phyloP scores from a whole-genome alignment of 139 green algal genomes.

The Closterium sp. region DNA sequence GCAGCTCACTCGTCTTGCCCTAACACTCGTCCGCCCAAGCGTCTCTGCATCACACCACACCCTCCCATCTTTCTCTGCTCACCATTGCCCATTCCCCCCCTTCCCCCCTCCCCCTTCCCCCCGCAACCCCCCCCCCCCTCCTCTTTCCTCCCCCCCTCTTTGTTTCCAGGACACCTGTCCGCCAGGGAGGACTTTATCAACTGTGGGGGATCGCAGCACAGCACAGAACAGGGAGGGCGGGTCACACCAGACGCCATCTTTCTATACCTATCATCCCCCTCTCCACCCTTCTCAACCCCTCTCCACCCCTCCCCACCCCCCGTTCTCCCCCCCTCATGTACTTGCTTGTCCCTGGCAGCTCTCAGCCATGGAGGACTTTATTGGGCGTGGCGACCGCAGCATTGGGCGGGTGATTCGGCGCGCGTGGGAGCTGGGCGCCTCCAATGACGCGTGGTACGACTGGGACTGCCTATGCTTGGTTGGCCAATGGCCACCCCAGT shows the following conservation, averaged over 20 bases:
- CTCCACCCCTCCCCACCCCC: not conserved
- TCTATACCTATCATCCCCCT: not conserved
- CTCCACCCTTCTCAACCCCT: too few species aligned
- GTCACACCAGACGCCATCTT: too few species aligned
- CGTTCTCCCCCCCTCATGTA: not conserved
- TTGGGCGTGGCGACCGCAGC: slow-evolving; percentile 54
- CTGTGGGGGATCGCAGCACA: too few species aligned
- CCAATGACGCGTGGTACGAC: slow-evolving; percentile 67
- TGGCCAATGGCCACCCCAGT: too few species aligned
- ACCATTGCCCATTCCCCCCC: not conserved
- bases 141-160: not conserved
- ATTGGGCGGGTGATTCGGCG: slow-evolving; percentile 58
- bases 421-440: slow-evolving; percentile 73
- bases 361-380: slow-evolving; percentile 69
- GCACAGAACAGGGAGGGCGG: too few species aligned
- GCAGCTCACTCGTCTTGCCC: too few species aligned
- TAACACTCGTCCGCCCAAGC: too few species aligned
- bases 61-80: not conserved
- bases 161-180: not conserved
- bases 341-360: slow-evolving; percentile 44
- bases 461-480: not conserved
- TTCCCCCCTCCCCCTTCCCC: not conserved
- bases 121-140: not conserved
- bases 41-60: too few species aligned
- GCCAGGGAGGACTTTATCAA: not conserved